A percentile compares a stretch with the other conserved stretches of the same genome.
phyloP scores from a whole-genome alignment of 2,329 filamentous ascomycete genomes.

The Fusarium anthophilum region DNA sequence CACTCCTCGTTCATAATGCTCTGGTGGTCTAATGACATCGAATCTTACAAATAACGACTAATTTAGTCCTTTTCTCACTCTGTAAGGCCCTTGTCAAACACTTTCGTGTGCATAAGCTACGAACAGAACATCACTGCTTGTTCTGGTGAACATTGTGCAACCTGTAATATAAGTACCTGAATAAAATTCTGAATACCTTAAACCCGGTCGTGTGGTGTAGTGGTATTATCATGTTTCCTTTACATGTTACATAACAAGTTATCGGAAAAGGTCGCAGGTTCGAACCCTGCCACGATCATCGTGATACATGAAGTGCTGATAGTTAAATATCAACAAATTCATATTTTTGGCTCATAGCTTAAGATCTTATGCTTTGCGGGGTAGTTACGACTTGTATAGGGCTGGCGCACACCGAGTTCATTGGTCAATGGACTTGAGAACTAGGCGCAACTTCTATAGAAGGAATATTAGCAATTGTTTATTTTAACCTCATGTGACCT shows the following conservation, averaged over 20 bases:
- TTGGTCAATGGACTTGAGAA: not conserved
- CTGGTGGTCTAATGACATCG: accelerated
- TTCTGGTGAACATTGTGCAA: not conserved
- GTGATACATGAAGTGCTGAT: not conserved
- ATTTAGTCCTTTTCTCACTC: not conserved
- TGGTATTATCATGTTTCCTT: not conserved
- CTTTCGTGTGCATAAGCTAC: not conserved
- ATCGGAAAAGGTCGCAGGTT: not conserved
- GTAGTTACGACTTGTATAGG: not conserved
- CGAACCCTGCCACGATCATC: not conserved
- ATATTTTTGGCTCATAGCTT: not conserved
- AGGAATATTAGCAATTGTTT: not conserved
- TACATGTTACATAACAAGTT: not conserved
- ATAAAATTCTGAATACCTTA: accelerated
- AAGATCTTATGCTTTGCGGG: not conserved
- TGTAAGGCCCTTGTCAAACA: not conserved
- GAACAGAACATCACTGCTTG: not conserved
- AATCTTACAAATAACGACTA: not conserved
- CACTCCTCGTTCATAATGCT: not conserved
- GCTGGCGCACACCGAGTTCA: not conserved
- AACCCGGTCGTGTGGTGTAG: not conserved
- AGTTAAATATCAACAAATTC: accelerated
- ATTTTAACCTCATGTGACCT: not conserved
- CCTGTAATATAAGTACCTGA: accelerated
- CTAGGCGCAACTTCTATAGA: not conserved